Evolutionary conservation across 2,329 filamentous ascomycete species (phyloP).

Genomic region (Chlorencoelia australis): DNA sequence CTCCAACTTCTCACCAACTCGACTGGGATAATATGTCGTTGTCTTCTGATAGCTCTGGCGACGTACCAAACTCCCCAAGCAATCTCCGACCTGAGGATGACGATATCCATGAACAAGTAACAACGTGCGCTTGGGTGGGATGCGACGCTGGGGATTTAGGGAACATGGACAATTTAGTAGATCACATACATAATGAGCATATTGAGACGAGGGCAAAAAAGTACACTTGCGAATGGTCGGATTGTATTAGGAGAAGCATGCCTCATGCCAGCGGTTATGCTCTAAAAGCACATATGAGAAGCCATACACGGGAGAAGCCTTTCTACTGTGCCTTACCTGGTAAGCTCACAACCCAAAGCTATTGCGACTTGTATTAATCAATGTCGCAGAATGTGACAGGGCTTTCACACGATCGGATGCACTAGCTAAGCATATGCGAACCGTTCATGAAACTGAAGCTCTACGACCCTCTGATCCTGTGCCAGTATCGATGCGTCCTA

Average conservation of each 20-base stretch:
- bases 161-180: conserved; percentile 73
- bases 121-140: conserved; percentile 67
- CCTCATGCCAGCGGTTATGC: conserved; percentile 94
- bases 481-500: conserved; percentile 54
- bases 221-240: conserved; percentile 96
- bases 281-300: conserved; percentile 92
- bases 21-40: conserved; percentile 40
- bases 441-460: conserved; percentile 93
- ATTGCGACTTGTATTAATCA: background rate
- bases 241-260: conserved; percentile 79
- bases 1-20: conserved; percentile 26
- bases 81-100: conserved; percentile 63
- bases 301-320: conserved; percentile 94
- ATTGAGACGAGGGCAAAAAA: conserved; percentile 91
- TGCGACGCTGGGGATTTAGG: conserved; percentile 61
- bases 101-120: conserved; percentile 68
- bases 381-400: conserved; percentile 74
- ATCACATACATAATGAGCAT: conserved; percentile 85
- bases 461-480: conserved; percentile 70
- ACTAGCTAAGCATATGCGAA: conserved; percentile 95
- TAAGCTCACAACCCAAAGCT: conserved; percentile 33
- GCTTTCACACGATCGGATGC: conserved; percentile 95
- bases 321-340: conserved; percentile 94
- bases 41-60: conserved; percentile 83
- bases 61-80: conserved; percentile 62